A percentile compares a stretch with the other conserved stretches of the same genome.
Evolutionary conservation across 352 stramenopile species (phyloP).

Genomic region (Pythium sp.): DNA sequence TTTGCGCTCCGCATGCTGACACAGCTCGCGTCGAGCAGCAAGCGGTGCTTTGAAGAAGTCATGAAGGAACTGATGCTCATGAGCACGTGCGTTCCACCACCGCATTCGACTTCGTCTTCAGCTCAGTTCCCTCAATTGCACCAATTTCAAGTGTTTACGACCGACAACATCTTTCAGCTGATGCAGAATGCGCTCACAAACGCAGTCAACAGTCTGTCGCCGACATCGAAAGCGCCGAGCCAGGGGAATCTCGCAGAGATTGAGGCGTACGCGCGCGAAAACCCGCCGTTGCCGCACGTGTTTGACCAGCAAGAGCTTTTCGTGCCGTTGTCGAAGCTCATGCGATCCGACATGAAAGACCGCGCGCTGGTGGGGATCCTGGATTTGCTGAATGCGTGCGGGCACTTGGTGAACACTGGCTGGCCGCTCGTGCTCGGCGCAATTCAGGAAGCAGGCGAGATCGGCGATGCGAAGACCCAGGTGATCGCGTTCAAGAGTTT

Average conservation of each 20-base stretch:
- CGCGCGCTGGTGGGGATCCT: slow-evolving; percentile 61
- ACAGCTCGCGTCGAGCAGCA: slow-evolving; percentile 67
- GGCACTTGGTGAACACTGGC: slow-evolving; percentile 64
- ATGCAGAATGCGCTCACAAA: slow-evolving; percentile 73
- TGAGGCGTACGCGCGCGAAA: slow-evolving; percentile 34
- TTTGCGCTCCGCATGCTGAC: slow-evolving; percentile 84
- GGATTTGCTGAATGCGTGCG: slow-evolving; percentile 75
- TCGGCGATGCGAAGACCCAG: slow-evolving; percentile 75
- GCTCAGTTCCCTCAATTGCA: slow-evolving; percentile 51
- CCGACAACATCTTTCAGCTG: slow-evolving; percentile 75
- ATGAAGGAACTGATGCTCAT: slow-evolving; percentile 72
- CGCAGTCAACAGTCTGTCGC: slow-evolving; percentile 57
- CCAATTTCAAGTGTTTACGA: slow-evolving; percentile 77
- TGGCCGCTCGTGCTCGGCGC: slow-evolving; percentile 71
- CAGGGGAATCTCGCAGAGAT: slow-evolving; percentile 44
- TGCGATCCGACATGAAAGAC: slow-evolving; percentile 79
- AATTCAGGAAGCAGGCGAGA: slow-evolving; percentile 61
- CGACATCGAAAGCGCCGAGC: slow-evolving; percentile 39
- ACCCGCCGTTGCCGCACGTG: slow-evolving; percentile 32
- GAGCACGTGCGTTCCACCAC: slow-evolving; percentile 49
- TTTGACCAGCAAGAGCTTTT: slow-evolving; percentile 80
- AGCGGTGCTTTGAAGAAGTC: slow-evolving; percentile 71
- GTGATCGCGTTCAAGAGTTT: slow-evolving; percentile 93
- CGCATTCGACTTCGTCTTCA: slow-evolving; percentile 30
- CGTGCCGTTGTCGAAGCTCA: slow-evolving; percentile 47